A percentile compares a stretch with the other conserved stretches of the same genome.
phyloP scores from a whole-genome alignment of 2,329 filamentous ascomycete genomes.

The Diaporthe nobilis region DNA sequence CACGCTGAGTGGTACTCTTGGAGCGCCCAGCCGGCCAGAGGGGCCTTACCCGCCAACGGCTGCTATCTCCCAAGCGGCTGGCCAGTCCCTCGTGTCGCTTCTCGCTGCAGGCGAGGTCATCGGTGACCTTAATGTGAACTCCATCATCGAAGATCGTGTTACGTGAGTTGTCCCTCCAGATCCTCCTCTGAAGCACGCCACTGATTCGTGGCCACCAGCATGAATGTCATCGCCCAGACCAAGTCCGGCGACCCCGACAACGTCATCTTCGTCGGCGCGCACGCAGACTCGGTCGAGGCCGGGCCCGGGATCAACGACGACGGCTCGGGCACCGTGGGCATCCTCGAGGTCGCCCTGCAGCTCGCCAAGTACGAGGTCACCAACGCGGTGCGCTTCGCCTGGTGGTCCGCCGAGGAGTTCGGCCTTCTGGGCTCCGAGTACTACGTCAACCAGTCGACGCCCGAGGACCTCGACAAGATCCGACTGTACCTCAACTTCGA shows the following conservation, averaged over 20 bases:
- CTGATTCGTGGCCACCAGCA: slow-evolving; percentile 48
- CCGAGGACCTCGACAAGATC: slow-evolving; percentile 48
- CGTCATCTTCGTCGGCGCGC: slow-evolving; percentile 50
- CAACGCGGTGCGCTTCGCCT: slow-evolving; percentile 52
- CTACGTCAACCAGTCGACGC: slow-evolving; percentile 47
- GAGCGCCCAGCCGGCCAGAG: slow-evolving; percentile 1
- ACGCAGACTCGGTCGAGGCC: slow-evolving; percentile 51
- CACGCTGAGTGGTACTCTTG: slow-evolving; percentile 60
- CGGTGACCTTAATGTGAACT: slow-evolving; percentile 54
- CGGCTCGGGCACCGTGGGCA: slow-evolving; percentile 47
- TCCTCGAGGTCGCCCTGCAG: slow-evolving; percentile 49
- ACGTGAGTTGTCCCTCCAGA: slow-evolving; percentile 45
- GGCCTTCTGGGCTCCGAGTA: slow-evolving; percentile 47
- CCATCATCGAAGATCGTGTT: slow-evolving; percentile 53
- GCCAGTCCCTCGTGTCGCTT: slow-evolving; percentile 34
- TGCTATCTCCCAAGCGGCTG: slow-evolving; percentile 40
- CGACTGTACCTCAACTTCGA: slow-evolving; percentile 68
- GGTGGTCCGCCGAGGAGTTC: slow-evolving; percentile 54
- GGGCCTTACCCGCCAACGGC: slow-evolving; percentile 25
- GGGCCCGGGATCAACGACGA: slow-evolving; percentile 53
- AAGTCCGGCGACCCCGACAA: slow-evolving; percentile 49
- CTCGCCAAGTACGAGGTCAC: slow-evolving; percentile 46
- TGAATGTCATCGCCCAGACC: slow-evolving; percentile 58
- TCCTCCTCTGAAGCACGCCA: too few species aligned
- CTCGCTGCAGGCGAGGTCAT: slow-evolving; percentile 40